Base-by-base conservation (phyloP, 306 rosid species). In the Luffa aegyptiaca region DNA sequence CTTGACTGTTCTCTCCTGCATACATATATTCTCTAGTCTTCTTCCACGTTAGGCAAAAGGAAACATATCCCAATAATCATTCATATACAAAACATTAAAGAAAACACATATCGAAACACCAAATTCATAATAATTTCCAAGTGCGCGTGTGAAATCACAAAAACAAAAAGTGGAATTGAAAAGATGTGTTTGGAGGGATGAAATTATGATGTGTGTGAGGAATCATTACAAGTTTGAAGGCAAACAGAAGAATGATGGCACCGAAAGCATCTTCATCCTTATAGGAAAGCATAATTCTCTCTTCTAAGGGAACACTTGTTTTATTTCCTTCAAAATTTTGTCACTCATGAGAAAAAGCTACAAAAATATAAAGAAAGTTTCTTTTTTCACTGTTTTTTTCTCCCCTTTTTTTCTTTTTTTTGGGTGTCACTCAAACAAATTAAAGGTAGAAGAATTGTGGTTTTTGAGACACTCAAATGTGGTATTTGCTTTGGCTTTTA, bases 181-280 rank as follows among this genome's bases (percentile, higher is more conserved):
- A 46, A 46, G 78, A 74, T 74, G 21, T 49, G 53, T 46, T 35
- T 55, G 44, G 18, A 18, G 65, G n/a, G 2, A 36, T 55, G 80
- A 37, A 18, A 37, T 39, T 39, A 77, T 77, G 41, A 74, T 14
- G 57, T 51, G 45, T 74, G 21, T 51, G 46, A 74, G n/a, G 44
- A 74, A 74, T 77, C 37, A 77, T 55, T 77, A 55, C 66, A 77
- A 59, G 33, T 55, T 55, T 56, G 66, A 77, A 56, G 69, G 66
- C 33, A 59, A 77, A 77, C 70, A 56, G 3, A 55, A 10, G 53
- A 77, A 77, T 77, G 80, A 77, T 77, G 80, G 80, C 80, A 77
- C 80, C 80, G 80, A 77, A 77, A 77, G 80, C 70, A 77, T 41
- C 20, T 33, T 74, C 37, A 14, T 14, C 59, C 77, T 72, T 31